Percentiles rank a stretch among this genome's conserved stretches.
These are phyloP conservation scores for Hymenotorrendiella dingleyae DNA, from an alignment of 2,329 filamentous ascomycete species.

Conservation along the genomic window DNA sequence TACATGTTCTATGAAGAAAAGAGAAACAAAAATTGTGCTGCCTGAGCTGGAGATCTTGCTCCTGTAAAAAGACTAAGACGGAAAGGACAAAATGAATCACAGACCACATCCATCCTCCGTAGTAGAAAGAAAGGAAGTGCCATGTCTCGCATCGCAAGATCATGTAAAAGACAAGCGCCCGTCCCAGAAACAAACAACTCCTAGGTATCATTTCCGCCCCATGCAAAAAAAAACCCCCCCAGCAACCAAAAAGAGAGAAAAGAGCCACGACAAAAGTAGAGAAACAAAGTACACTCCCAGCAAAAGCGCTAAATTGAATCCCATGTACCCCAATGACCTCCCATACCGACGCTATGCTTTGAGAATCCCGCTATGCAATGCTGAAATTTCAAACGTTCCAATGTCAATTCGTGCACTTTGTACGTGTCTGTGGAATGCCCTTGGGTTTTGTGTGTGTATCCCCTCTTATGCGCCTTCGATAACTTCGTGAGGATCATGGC, in stretches of 20 bases:
- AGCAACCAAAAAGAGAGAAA: slow-evolving; percentile 8
- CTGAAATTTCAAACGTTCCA: slow-evolving; percentile 18
- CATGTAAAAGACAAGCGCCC: slow-evolving; percentile 5
- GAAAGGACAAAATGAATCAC: slow-evolving; percentile 16
- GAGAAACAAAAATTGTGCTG: slow-evolving; percentile 20
- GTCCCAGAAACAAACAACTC: slow-evolving; percentile 19
- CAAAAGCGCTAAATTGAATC: slow-evolving; percentile 14
- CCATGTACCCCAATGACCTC: slow-evolving; percentile 13
- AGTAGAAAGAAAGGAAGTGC: slow-evolving; percentile 6
- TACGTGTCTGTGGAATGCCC: slow-evolving; percentile 6
- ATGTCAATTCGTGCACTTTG: slow-evolving; percentile 8
- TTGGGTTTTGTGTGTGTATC: slow-evolving; percentile 12
- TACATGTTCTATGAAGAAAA: slow-evolving; percentile 3
- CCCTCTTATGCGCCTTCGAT: slow-evolving; percentile 28
- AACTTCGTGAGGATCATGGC: slow-evolving; percentile 27
- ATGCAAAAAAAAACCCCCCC: slow-evolving; percentile 17
- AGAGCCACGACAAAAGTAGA: slow-evolving; percentile 8
- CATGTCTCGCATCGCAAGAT: slow-evolving; percentile 8
- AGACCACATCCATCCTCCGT: slow-evolving; percentile 16
- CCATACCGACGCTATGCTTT: slow-evolving; percentile 26
- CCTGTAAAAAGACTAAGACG: slow-evolving; percentile 13
- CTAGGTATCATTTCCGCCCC: slow-evolving; percentile 29
- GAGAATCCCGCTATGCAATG: slow-evolving; percentile 26
- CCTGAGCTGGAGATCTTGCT: slow-evolving; percentile 27
- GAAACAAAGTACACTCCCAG: slow-evolving; percentile 4